Conservation (phyloP, 202 grass and related monocot species). For the Panicum hallii region DNA sequence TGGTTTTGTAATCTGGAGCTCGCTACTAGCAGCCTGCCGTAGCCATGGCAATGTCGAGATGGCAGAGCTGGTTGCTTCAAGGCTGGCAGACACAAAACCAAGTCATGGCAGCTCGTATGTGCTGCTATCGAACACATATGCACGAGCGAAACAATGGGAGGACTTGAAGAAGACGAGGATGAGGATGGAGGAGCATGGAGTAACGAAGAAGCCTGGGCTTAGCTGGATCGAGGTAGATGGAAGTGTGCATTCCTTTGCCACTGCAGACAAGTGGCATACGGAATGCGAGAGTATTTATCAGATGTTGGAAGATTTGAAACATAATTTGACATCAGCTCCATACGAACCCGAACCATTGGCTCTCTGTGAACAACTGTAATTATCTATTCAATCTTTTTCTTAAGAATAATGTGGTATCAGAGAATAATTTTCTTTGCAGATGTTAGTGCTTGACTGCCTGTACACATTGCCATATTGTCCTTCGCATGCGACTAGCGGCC, state of each 20-base stretch:
- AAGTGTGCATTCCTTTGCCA: conserved; percentile 59
- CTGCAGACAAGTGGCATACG: conserved; percentile 49
- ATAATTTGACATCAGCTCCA: conserved; percentile 43
- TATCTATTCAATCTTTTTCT: not conserved
- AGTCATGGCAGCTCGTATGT: conserved; percentile 57
- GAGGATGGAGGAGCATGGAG: conserved; percentile 49
- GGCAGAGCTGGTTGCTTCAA: conserved; percentile 53
- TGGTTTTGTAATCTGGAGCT: conserved; percentile 60
- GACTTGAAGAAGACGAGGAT: conserved; percentile 56
- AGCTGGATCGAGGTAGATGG: conserved; percentile 68
- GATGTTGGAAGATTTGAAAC: conserved; percentile 49
- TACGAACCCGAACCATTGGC: conserved; percentile 38
- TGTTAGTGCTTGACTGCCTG: not conserved
- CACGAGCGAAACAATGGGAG: conserved; percentile 53
- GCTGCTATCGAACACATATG: conserved; percentile 54
- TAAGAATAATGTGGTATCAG: not conserved
- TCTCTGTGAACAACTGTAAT: conserved; percentile 27
- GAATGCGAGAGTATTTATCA: conserved; percentile 53
- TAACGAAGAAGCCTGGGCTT: conserved; percentile 55
- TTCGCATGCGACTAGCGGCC: too few species aligned
- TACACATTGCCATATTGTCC: not conserved
- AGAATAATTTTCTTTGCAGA: conserved; percentile 2
- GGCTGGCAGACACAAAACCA: conserved; percentile 45
- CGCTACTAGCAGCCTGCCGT: conserved; percentile 56
- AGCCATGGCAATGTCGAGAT: conserved; percentile 56